These are phyloP conservation scores for Coniochaeta hoffmannii DNA, from an alignment of 2,329 filamentous ascomycete species.

Conservation along the genomic window DNA sequence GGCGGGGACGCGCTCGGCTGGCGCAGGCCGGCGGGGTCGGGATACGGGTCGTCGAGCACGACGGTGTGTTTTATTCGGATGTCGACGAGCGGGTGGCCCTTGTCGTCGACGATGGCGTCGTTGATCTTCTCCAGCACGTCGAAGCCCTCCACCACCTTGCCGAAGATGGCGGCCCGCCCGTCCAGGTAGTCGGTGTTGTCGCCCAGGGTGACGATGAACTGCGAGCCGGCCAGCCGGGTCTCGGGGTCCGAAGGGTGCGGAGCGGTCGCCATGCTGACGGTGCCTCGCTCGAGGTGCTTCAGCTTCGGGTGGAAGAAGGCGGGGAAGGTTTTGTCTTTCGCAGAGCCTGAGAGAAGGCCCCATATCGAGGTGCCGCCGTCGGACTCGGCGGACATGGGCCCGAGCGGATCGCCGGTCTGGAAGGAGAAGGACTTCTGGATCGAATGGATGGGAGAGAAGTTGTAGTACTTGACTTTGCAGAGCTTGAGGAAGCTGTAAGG, in stretches of 20 bases:
- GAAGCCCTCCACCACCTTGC: conserved; percentile 92
- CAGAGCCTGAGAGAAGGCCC: conserved; percentile 64
- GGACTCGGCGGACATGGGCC: conserved; percentile 73
- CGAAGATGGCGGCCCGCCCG: conserved; percentile 90
- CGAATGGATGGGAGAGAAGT: conserved; percentile 86
- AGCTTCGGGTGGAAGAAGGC: conserved; percentile 81
- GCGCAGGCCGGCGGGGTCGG: conserved; percentile 68
- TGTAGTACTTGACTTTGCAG: conserved; percentile 99
- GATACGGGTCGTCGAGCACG: conserved; percentile 84
- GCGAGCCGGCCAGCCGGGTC: conserved; percentile 74
- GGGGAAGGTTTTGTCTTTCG: conserved; percentile 67
- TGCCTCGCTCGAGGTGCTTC: conserved; percentile 83
- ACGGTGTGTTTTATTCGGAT: conserved; percentile 92
- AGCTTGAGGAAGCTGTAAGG: conserved; percentile 87
- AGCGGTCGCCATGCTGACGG: conserved; percentile 95
- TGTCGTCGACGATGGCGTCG: conserved; percentile 76
- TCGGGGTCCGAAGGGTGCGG: conserved; percentile 71
- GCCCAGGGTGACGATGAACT: conserved; percentile 89
- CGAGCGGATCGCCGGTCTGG: conserved; percentile 90
- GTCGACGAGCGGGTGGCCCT: conserved; percentile 82
- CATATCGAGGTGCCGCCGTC: conserved; percentile 93
- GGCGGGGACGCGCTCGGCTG: conserved; percentile 74
- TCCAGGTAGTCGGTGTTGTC: conserved; percentile 87
- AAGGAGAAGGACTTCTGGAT: conserved; percentile 95
- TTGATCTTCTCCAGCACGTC: conserved; percentile 93